Evolutionary conservation across 2,329 filamentous ascomycete species (phyloP), one percentile per base, ranked within the genome.

Genomic region (Didymella pomorum): DNA sequence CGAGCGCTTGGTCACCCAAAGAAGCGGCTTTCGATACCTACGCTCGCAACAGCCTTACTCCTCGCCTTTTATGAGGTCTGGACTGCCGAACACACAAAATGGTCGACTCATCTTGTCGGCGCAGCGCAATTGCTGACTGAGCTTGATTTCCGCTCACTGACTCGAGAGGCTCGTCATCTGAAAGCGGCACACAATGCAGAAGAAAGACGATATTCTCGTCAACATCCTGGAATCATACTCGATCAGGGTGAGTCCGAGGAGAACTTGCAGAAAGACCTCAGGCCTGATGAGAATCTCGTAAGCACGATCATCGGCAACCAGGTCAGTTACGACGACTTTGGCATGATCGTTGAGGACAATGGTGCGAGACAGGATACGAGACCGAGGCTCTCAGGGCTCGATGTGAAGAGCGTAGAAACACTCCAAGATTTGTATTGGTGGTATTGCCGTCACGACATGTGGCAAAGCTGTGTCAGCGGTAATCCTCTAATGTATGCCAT

Each of bases 31-130:
- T 87, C 92, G 55, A 86, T 92, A 9, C 87, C 91, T 1, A 97
- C 93, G 0, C 80, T 98, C n/a, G 94, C 93, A 8, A 93, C 93
- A 2, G 93, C 92, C 0, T 81, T 97, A 33, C 80, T 98, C 8
- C 83, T 99, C 8, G 92, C 89, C 0, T 98, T 93, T 74, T 98
- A 96, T 70, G 95, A 98, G 75, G 91, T 97, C 18, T 95, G 94
- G 88, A 90, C 90, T 33, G 94, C 93, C 21, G 94, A 99, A 66
- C 94, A 98, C 69, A 88, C 90, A 54, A 97, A 97, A 75, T 99
- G 95, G 95, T 95, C 91, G 70, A 94, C 91, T 61, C 95, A 98
- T 77, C 81, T 98, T 35, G 87, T 91, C 46, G 95, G 95, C 12
- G 91, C 92, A 10, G 88, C 89, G 39, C 89, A 93, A 62, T 83